These are phyloP conservation scores for Massariosphaeria phaeospora DNA, from an alignment of 495 filamentous ascomycete species.

Conservation along the genomic window DNA sequence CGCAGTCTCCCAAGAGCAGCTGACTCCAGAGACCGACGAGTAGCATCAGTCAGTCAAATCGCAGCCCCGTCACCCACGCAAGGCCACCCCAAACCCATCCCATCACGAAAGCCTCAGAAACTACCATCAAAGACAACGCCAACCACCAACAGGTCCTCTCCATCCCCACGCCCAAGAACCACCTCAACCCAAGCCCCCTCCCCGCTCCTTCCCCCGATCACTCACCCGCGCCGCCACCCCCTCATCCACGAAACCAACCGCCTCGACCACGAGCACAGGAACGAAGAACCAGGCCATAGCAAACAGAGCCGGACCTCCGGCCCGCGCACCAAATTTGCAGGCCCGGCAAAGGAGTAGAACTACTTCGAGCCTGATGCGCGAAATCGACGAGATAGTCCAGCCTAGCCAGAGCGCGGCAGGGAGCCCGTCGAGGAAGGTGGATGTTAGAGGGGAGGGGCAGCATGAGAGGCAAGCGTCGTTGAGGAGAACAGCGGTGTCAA, in stretches of 20 bases:
- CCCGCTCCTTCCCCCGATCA: background rate
- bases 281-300: slow-evolving; percentile 3
- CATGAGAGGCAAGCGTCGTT: background rate
- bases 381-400: slow-evolving; percentile 14
- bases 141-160: no score
- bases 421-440: background rate
- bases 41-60: background rate
- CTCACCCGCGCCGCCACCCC: slow-evolving; percentile 4
- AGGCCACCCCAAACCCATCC: background rate
- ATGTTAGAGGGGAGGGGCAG: background rate
- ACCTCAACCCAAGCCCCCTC: background rate
- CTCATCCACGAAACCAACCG: background rate
- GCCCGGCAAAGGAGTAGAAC: background rate
- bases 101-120: background rate
- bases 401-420: background rate
- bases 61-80: background rate
- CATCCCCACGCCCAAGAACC: background rate
- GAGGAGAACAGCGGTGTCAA: slow-evolving; percentile 9
- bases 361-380: slow-evolving; percentile 16
- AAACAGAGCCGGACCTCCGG: background rate
- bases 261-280: slow-evolving; percentile 12
- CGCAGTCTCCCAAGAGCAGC: no score
- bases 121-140: background rate
- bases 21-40: background rate
- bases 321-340: background rate